Evolutionary conservation across 345 rosid genomes (phyloP).

Genomic region (Gossypium anomalum): DNA sequence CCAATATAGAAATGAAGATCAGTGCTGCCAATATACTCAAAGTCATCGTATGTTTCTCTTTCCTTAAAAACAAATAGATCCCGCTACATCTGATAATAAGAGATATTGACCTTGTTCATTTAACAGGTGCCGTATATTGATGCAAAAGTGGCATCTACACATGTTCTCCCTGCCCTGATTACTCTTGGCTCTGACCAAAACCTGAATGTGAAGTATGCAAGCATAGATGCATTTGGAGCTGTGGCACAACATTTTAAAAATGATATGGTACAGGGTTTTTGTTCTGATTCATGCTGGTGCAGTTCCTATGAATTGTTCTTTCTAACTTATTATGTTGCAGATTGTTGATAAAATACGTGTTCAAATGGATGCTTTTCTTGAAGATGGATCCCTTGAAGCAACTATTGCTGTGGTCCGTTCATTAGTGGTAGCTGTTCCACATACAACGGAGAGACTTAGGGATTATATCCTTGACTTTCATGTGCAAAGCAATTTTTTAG

Average conservation of each 20-base stretch:
- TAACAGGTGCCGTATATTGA: slow-evolving; percentile 74
- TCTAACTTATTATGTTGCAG: slow-evolving; percentile 36
- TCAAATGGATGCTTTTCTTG: slow-evolving; percentile 99
- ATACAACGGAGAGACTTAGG: slow-evolving; percentile 82
- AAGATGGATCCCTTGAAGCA: slow-evolving; percentile 98
- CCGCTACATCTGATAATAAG: not conserved
- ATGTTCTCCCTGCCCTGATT: slow-evolving; percentile 82
- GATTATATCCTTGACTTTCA: slow-evolving; percentile 67
- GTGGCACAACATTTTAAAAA: slow-evolving; percentile 93
- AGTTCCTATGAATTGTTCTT: slow-evolving; percentile 13
- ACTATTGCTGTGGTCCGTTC: slow-evolving; percentile 87
- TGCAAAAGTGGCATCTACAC: slow-evolving; percentile 75
- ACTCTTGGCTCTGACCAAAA: slow-evolving; percentile 97
- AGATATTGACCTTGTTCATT: slow-evolving; percentile 21
- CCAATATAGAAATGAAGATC: slow-evolving; percentile 68
- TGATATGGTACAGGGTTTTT: slow-evolving; percentile 54
- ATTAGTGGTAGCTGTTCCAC: slow-evolving; percentile 79
- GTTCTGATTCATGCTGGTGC: not conserved
- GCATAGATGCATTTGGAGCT: slow-evolving; percentile 95
- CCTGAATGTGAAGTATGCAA: slow-evolving; percentile 84
- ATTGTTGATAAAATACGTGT: slow-evolving; percentile 95
- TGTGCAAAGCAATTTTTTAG: not conserved
- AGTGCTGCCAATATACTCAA: slow-evolving; percentile 73
- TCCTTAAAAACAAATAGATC: slow-evolving; percentile 18
- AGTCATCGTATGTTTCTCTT: slow-evolving; percentile 59